Base-by-base conservation (phyloP, 2,329 filamentous ascomycete species). In the Akanthomyces dipterigenus region DNA sequence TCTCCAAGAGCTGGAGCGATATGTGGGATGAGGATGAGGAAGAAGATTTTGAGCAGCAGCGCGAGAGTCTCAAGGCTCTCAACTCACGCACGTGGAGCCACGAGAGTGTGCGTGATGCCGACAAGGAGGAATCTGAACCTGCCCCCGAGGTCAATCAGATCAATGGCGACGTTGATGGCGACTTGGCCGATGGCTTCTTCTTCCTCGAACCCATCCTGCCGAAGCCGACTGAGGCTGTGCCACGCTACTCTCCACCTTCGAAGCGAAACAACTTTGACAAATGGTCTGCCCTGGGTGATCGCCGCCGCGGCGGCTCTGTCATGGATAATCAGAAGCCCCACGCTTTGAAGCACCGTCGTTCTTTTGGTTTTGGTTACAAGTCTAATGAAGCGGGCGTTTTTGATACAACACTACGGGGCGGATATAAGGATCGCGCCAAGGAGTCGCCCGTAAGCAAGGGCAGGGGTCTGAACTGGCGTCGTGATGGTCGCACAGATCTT, bases 1-100 rank as follows among this genome's bases (percentile, higher is more conserved):
- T 96, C 53, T 96, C 95, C 61, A 98, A 98, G 88, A 98, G 95
- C 80, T 99, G 95, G 95, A 96, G 93, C 70, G 95, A 99, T 73
- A 86, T 98, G 74, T 97, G 92, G 88, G 93, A 98, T 59, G 78
- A 81, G 50, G 92, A 95, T 70, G 87, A 89, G 65, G 86, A 89
- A 64, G 84, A 90, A 67, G 85, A 88, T 70, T 82, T 82, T 64
- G 76, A 77, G 63, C 83, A 82, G 65, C 84, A 88, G 71, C 65
- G 70, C 45, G 66, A 69, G 58, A 63, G 68, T 43, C 76, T 89
- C 28, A 84, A 88, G 75, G 78, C 86, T 71, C 80, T 89, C 69
- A 91, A 91, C 71, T 84, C 88, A 61, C 83, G 89, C 66, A 90
- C 88, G 60, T 93, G 88, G 88, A 93, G 89, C 70, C 89, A 89